Base-by-base conservation (phyloP, 73 alveolate species). In the Blepharisma stoltei region DNA sequence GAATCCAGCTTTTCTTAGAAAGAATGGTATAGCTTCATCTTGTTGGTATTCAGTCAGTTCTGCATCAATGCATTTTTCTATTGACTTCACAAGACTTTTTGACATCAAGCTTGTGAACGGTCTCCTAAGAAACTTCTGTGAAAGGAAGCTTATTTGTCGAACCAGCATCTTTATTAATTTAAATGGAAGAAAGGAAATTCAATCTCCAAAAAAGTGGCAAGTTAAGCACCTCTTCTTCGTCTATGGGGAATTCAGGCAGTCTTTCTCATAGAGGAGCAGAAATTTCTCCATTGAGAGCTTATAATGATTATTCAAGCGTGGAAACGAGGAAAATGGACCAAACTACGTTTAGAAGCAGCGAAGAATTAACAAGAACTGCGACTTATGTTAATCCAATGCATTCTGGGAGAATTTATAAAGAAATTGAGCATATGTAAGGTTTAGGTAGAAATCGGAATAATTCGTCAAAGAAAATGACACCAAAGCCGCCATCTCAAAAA, bases 311-410 rank as follows among this genome's bases (percentile, higher is more conserved):
- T 38, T 60, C 73, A n/a, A 60, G 73, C 5, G 73, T 60, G 6
- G 73, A 60, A 25, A 60, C 73, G 4, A 60, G 46, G 73, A 60
- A 60, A 25, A 60, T 60, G 73, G 73, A 60, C 18, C 73, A 60
- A 25, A 60, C 73, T 14, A 60, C 73, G 14, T 60, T 14, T 25
- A 60, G 23, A 5, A 38, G 23, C 46, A 60, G 73, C 23, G 23
- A 60, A 8, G 73, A 60, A 60, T 14, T 25, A 38, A 60, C 73
- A 2, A 25, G 46, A 60, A 60, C 41, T 32, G 41, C 41, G 41
- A 32, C 41, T 32, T 32, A 32, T 32, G 41, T 32, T 32, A 32
- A 32, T 3, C 41, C 41, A 32, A 32, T 32, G 41, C 41, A 32
- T 32, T 32, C 41, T 1, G 41, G 41, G 41, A 32, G 41, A 32